phyloP scores from a whole-genome alignment of 768 basidiomycete genomes.

The Crucibulum laeve region DNA sequence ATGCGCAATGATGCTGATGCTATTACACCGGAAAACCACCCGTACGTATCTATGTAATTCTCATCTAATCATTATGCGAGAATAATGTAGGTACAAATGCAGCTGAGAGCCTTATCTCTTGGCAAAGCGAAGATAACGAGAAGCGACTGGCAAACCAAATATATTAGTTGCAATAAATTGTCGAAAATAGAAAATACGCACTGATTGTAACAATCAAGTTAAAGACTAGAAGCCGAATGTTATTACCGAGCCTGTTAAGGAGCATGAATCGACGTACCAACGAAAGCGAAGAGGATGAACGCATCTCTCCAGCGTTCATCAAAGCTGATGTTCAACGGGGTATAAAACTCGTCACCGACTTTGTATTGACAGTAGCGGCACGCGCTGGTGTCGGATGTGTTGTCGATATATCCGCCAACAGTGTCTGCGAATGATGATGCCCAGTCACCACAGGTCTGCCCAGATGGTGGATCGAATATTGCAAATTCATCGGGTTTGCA shows the following conservation, averaged over 20 bases:
- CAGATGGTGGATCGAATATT: conserved; percentile 66
- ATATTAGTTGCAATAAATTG: background rate
- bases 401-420: conserved; percentile 73
- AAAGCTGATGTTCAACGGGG: conserved; percentile 63
- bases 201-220: conserved; percentile 61
- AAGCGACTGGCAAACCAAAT: conserved; percentile 44
- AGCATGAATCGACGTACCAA: conserved; percentile 31
- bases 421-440: conserved; percentile 56
- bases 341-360: conserved; percentile 67
- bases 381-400: conserved; percentile 48
- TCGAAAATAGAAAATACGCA: conserved; percentile 12
- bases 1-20: no score
- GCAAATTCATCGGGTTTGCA: conserved; percentile 71
- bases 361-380: conserved; percentile 76
- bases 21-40: no score
- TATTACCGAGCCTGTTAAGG: background rate
- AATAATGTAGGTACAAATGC: background rate
- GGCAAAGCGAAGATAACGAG: conserved; percentile 67
- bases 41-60: no score
- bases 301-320: conserved; percentile 63
- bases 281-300: conserved; percentile 61
- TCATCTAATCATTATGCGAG: no score
- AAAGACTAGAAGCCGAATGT: conserved; percentile 39
- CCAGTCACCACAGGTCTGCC: conserved; percentile 72
- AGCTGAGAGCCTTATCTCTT: conserved; percentile 39